Conservation (phyloP, 495 filamentous ascomycete species). For the Rostrohypoxylon terebratum region DNA sequence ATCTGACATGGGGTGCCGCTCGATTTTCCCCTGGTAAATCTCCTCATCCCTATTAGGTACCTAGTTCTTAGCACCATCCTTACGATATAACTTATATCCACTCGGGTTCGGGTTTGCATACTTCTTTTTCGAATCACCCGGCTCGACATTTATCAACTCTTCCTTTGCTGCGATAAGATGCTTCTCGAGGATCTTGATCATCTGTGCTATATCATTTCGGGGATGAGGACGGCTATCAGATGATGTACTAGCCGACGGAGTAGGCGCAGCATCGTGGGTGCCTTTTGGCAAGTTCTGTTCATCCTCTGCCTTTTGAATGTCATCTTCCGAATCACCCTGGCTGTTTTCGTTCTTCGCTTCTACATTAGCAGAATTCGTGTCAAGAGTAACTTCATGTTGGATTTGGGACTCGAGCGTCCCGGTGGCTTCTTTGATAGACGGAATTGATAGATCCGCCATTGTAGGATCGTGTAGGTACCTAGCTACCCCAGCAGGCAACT, state of each 20-base stretch:
- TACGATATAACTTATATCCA: background rate
- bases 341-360: background rate
- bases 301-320: background rate
- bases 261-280: background rate
- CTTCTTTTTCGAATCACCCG: background rate
- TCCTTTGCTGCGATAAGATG: background rate
- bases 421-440: background rate
- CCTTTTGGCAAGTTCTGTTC: background rate
- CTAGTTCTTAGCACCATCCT: background rate
- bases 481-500: background rate
- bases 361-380: background rate
- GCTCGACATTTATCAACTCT: background rate
- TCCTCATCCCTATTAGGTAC: background rate
- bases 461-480: background rate
- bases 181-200: background rate
- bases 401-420: background rate
- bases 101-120: background rate
- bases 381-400: background rate
- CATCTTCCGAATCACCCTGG: background rate
- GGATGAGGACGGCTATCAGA: background rate
- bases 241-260: background rate
- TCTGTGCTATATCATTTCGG: background rate
- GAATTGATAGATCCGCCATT: background rate
- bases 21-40: background rate
- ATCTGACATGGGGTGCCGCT: constrained; percentile 6